phyloP scores from a whole-genome alignment of 2,329 filamentous ascomycete genomes.

The Arachnomyces sp. region DNA sequence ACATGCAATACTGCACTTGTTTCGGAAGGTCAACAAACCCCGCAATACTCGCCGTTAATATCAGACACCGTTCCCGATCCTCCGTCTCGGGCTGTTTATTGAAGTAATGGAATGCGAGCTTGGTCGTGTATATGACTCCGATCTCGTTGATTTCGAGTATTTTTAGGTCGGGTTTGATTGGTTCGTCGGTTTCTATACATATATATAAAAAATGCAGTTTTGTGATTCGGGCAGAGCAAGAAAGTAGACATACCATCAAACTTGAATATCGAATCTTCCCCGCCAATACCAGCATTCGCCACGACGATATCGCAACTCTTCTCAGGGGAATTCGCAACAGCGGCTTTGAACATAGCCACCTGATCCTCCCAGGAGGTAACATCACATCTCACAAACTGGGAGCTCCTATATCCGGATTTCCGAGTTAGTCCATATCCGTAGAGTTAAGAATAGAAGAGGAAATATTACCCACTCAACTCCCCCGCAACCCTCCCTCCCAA shows the following conservation, averaged over 20 bases:
- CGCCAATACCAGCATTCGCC: conserved; percentile 27
- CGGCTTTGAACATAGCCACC: conserved; percentile 20
- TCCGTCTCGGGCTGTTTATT: conserved; percentile 22
- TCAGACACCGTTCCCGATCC: conserved; percentile 21
- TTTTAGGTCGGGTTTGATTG: conserved; percentile 23
- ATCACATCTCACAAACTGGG: conserved; percentile 25
- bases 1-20: conserved; percentile 26
- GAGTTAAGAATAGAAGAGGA: not conserved
- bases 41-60: conserved; percentile 28
- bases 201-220: not conserved
- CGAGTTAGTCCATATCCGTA: not conserved
- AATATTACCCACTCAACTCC: conserved; percentile 7
- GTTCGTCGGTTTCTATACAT: conserved; percentile 11
- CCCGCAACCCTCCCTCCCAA: conserved; percentile 2
- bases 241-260: conserved; percentile 8
- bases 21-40: conserved; percentile 28
- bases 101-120: conserved; percentile 37
- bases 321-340: conserved; percentile 18
- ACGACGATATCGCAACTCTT: conserved; percentile 24
- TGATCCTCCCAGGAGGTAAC: conserved; percentile 26
- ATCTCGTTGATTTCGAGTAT: conserved; percentile 35
- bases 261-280: conserved; percentile 21
- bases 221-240: too few species aligned
- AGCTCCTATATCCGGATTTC: conserved; percentile 6
- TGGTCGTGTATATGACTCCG: conserved; percentile 40